A percentile compares a stretch with the other conserved stretches of the same genome.
phyloP scores from a whole-genome alignment of 2,329 filamentous ascomycete species.

The Hysterium pulicare region DNA sequence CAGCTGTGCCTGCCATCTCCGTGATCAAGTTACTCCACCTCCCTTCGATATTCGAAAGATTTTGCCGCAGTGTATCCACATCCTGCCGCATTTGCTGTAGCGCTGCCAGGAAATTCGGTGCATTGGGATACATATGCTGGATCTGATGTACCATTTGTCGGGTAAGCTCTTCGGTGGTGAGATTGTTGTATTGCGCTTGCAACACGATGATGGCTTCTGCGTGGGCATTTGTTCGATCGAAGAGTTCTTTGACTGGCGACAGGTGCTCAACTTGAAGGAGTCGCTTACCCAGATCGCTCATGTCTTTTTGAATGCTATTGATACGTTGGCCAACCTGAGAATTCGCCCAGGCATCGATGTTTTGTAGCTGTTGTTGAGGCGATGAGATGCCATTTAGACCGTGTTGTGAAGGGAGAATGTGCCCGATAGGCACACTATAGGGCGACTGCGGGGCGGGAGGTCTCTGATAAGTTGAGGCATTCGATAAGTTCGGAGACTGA shows the following conservation, averaged over 20 bases:
- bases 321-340: no score
- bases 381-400: background rate
- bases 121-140: constrained; percentile 14
- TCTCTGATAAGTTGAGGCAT: background rate
- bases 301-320: no score
- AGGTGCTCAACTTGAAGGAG: no score
- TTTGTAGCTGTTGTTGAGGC: background rate
- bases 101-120: background rate
- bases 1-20: background rate
- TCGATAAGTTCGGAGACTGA: background rate
- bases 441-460: background rate
- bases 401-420: background rate
- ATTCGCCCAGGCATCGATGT: no score
- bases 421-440: background rate
- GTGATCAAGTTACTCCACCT: background rate
- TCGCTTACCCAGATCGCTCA: no score
- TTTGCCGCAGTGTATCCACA: background rate
- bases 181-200: constrained; percentile 16
- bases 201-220: no score
- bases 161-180: constrained; percentile 19
- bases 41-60: background rate
- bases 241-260: no score
- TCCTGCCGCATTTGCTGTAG: background rate
- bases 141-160: constrained; percentile 19
- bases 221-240: no score